Conservation (phyloP, 2,329 filamentous ascomycete species). For the Nannizziopsis barbatae region DNA sequence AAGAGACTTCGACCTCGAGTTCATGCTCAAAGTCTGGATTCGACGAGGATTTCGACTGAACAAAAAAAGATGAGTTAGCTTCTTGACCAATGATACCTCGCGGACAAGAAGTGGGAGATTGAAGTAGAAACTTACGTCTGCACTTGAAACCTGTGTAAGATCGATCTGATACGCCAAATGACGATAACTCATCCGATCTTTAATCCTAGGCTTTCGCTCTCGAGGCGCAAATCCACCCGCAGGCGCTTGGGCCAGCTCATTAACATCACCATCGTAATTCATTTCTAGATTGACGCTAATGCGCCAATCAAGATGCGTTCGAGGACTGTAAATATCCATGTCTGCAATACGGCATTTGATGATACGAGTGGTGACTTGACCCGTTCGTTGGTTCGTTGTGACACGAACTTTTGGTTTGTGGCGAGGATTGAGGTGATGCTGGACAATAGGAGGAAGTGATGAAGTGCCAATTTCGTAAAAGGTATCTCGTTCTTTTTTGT, state of each 20-base stretch:
- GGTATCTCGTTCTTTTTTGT: conserved; percentile 69
- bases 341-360: conserved; percentile 84
- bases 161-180: conserved; percentile 85
- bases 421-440: conserved; percentile 48
- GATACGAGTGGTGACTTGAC: conserved; percentile 64
- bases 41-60: background rate
- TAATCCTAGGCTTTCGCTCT: conserved; percentile 53
- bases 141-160: conserved; percentile 70
- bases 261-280: conserved; percentile 60
- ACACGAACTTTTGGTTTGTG: conserved; percentile 58
- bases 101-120: too few relatives aligned
- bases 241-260: conserved; percentile 38
- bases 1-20: conserved; percentile 40
- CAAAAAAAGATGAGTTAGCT: background rate
- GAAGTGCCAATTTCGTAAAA: conserved; percentile 64
- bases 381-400: conserved; percentile 62
- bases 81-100: too few relatives aligned
- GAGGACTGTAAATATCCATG: conserved; percentile 73
- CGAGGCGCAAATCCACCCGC: conserved; percentile 31
- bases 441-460: conserved; percentile 54
- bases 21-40: conserved; percentile 28
- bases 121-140: conserved; percentile 27
- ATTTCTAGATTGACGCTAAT: conserved; percentile 94
- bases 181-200: conserved; percentile 83
- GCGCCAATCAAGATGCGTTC: conserved; percentile 71